phyloP scores from a whole-genome alignment of 768 basidiomycete species.

The Macrolepiota dolichaula region DNA sequence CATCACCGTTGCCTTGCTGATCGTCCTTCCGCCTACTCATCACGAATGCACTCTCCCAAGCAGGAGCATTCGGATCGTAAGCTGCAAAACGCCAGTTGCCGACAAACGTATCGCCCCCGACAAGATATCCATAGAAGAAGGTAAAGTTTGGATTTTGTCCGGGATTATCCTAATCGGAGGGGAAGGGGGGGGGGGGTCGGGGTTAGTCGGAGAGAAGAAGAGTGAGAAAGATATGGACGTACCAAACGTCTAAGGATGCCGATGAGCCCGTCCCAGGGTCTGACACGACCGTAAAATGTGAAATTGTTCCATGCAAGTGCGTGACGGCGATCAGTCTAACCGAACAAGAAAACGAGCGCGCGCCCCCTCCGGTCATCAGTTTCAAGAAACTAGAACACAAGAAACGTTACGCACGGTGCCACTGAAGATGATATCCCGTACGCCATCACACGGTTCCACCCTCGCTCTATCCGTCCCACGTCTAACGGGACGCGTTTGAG shows the following conservation, averaged over 20 bases:
- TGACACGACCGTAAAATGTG: constrained; percentile 48
- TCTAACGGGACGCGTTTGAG: constrained; percentile 11
- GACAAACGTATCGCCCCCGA: constrained; percentile 61
- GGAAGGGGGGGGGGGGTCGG: no score
- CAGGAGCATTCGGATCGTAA: constrained; percentile 41
- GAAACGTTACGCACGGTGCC: constrained; percentile 43
- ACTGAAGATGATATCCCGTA: constrained; percentile 58
- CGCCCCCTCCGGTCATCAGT: no score
- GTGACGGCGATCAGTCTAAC: constrained; percentile 46
- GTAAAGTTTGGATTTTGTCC: constrained; percentile 28
- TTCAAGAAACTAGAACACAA: neutral
- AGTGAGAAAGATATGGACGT: constrained; percentile 16
- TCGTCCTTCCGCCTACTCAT: constrained; percentile 46
- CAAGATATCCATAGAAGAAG: constrained; percentile 71
- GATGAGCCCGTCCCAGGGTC: constrained; percentile 58
- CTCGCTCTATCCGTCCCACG: constrained; percentile 19
- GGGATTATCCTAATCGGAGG: neutral
- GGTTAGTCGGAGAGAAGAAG: constrained; percentile 11
- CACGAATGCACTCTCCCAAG: constrained; percentile 63
- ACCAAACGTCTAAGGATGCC: constrained; percentile 45
- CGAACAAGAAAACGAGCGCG: no score
- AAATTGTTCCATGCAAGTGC: constrained; percentile 46
- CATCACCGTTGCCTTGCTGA: neutral
- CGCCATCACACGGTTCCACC: constrained; percentile 43
- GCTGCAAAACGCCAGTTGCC: constrained; percentile 66